These are phyloP conservation scores for Eimeria sp. DNA, from an alignment of 169 alveolate genomes.

Conservation along the genomic window DNA sequence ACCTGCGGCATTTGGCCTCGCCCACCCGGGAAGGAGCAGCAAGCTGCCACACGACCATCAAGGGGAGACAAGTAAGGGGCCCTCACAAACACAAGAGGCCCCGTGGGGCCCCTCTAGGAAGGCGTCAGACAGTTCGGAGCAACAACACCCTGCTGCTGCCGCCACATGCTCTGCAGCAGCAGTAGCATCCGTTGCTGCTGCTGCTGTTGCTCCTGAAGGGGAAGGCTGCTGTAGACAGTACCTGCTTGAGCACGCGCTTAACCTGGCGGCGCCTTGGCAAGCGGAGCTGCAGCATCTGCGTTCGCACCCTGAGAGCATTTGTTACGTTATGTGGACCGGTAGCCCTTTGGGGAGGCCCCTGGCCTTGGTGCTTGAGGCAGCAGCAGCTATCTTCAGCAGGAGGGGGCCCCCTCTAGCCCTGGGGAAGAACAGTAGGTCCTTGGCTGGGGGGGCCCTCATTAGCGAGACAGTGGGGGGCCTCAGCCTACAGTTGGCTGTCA, in stretches of 20 bases:
- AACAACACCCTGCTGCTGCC: neutral
- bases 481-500: conserved; percentile 36
- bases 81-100: neutral
- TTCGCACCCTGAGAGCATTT: conserved; percentile 26
- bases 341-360: conserved; percentile 40
- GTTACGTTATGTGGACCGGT: neutral
- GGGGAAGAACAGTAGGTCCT: conserved; percentile 3
- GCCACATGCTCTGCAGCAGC: neutral
- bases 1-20: conserved; percentile 20
- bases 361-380: conserved; percentile 11
- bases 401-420: conserved; percentile 36
- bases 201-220: conserved; percentile 7
- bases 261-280: neutral
- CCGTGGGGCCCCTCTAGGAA: neutral
- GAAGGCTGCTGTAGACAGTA: neutral
- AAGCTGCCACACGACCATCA: neutral
- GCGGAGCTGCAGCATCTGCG: conserved; percentile 33
- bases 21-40: conserved; percentile 51
- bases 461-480: conserved; percentile 70
- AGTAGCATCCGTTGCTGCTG: neutral
- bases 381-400: conserved; percentile 45
- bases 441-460: conserved; percentile 24
- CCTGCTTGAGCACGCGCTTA: neutral
- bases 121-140: neutral
- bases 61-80: neutral